Conservation (phyloP, 441 rosid species). For the Monsonia emarginata region DNA sequence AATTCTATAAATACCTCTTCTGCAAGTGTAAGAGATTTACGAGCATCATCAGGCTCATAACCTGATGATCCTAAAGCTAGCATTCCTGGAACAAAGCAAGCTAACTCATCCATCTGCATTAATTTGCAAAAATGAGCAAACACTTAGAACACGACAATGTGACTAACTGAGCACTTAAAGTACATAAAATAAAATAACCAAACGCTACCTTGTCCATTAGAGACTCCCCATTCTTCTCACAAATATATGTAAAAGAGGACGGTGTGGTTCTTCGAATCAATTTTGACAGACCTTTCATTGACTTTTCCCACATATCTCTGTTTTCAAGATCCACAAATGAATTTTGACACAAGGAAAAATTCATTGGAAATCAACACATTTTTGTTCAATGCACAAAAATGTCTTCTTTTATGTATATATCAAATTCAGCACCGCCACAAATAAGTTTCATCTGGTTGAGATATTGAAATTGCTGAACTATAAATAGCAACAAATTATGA, state of each 20-base stretch:
- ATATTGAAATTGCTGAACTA: background rate
- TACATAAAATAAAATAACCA: background rate
- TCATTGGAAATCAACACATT: background rate
- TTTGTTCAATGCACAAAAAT: background rate
- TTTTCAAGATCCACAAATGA: conserved; percentile 22
- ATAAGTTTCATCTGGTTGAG: background rate
- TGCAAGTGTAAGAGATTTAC: conserved; percentile 66
- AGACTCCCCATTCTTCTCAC: conserved; percentile 67
- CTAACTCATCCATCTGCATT: conserved; percentile 94
- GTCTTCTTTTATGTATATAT: background rate
- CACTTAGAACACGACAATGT: conserved; percentile 1
- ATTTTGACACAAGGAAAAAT: conserved; percentile 13
- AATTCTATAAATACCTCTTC: conserved; percentile 54
- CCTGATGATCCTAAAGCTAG: conserved; percentile 89
- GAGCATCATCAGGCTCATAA: conserved; percentile 55
- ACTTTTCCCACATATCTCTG: conserved; percentile 98
- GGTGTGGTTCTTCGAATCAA: conserved; percentile 74
- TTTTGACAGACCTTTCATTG: conserved; percentile 85
- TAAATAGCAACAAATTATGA: background rate
- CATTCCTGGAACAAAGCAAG: conserved; percentile 99
- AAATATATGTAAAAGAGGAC: conserved; percentile 72
- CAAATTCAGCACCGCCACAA: background rate
- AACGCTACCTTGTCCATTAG: conserved; percentile 58
- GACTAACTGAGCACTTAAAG: conserved; percentile 11
- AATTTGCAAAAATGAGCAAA: conserved; percentile 11